Base-by-base conservation (phyloP, 495 filamentous ascomycete species). In the Penicillium arizonense region DNA sequence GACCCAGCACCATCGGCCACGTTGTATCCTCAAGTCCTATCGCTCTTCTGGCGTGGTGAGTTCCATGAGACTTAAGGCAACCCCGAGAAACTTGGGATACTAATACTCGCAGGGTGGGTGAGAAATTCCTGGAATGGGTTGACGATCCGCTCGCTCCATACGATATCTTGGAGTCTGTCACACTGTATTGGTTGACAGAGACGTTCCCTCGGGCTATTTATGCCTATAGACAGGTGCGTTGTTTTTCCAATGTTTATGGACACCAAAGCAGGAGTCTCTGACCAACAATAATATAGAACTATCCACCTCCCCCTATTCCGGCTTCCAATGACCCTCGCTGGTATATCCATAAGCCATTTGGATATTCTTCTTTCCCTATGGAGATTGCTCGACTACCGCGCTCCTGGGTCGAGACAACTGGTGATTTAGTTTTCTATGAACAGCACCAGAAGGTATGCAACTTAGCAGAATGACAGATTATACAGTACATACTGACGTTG, bases 181-280 rank as follows among this genome's bases (percentile, higher is more conserved):
- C 75, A 2, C 62, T 87, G 16, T 90, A 85, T 64, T 89, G 86
- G 87, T 74, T 87, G 24, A 87, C 83, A 0, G 71, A 83, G 5
- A 77, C 77, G 3, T 82, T 82, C 41, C 74, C 80, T 7, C 71
- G 78, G 5, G 68, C 74, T 2, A 78, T 88, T 35, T 89, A 85
- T 61, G 73, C 68, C 1, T 86, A 82, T 62, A 77, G 77, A 12
- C 58, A 68, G 61, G 65, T 79, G 44, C 43, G 62, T 58, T 14
- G 9, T 10, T 42, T 3, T 14, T 5, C 14, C 6, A 21, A 18
- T 16, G 4, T 2, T 4, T 1, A 52, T 21, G 10, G 9, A 18
- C 18, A 18, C 8, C n/a, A 5, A 13, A 8, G 28, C 2, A 0
- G 8, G 6, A 20, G 3, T 8, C 5, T 14, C 39, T 43, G 18